A percentile compares a stretch with the other conserved stretches of the same genome.
Evolutionary conservation across 2,329 filamentous ascomycete genomes (phyloP).

Genomic region (Aspergillus neoniger): DNA sequence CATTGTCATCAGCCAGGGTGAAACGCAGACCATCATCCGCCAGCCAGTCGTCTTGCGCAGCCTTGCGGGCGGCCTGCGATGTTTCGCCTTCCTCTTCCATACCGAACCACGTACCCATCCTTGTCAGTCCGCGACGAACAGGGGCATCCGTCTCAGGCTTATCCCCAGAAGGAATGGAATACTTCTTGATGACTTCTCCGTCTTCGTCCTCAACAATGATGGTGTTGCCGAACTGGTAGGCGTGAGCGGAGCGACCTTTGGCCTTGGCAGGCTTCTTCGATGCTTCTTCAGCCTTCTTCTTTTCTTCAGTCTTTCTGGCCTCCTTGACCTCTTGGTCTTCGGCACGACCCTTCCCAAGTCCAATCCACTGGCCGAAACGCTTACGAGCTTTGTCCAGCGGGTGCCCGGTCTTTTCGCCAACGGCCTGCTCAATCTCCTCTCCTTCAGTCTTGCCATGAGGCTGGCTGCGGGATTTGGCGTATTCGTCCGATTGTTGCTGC

Average conservation of each 20-base stretch:
- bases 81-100: conserved; percentile 38
- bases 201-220: conserved; percentile 71
- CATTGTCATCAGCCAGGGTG: conserved; percentile 54
- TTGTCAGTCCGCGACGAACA: conserved; percentile 54
- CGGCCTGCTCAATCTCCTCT: conserved; percentile 43
- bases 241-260: conserved; percentile 60
- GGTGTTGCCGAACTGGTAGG: conserved; percentile 70
- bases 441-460: conserved; percentile 48
- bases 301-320: conserved; percentile 21
- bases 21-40: conserved; percentile 60
- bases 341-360: conserved; percentile 39
- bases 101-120: conserved; percentile 63
- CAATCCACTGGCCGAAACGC: conserved; percentile 50
- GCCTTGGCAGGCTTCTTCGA: conserved; percentile 27
- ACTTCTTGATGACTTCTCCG: conserved; percentile 69
- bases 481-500: conserved; percentile 50
- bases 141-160: conserved; percentile 38
- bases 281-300: conserved; percentile 23
- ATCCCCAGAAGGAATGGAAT: conserved; percentile 57
- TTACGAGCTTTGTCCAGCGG: conserved; percentile 47
- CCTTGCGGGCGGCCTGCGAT: conserved; percentile 31
- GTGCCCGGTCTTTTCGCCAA: conserved; percentile 37
- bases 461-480: conserved; percentile 50
- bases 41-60: conserved; percentile 35
- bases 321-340: conserved; percentile 29